Conservation (phyloP, 306 rosid species). For the Corylus avellana region DNA sequence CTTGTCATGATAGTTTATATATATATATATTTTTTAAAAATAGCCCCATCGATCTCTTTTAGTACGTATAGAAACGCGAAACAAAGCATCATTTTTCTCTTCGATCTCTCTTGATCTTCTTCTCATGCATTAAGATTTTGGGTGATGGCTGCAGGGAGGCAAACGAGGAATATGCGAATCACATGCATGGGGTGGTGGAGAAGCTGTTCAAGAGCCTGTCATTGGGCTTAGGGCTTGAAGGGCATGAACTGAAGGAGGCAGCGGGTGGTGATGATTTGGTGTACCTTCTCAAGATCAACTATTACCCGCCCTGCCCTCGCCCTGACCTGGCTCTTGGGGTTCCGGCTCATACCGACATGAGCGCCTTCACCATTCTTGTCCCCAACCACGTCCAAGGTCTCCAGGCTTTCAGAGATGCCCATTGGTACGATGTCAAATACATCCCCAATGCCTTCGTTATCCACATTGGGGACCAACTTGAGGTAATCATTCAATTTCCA, state of each 20-base stretch:
- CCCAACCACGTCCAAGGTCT: conserved; percentile 84
- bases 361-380: conserved; percentile 58
- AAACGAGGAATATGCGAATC: conserved; percentile 55
- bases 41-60: no score
- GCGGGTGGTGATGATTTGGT: conserved; percentile 58
- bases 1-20: no score
- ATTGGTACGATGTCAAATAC: conserved; percentile 69
- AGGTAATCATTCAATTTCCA: conserved; percentile 38
- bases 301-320: conserved; percentile 79
- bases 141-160: conserved; percentile 41
- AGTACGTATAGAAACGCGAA: no score
- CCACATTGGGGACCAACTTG: conserved; percentile 79
- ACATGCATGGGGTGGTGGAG: conserved; percentile 49
- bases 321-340: conserved; percentile 82
- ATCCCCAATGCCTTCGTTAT: conserved; percentile 72
- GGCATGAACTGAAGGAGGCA: conserved; percentile 47
- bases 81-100: no score
- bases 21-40: no score
- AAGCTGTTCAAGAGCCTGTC: conserved; percentile 56
- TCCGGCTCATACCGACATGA: conserved; percentile 77
- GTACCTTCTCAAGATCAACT: conserved; percentile 70
- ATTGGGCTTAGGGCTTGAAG: conserved; percentile 63
- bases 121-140: no score
- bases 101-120: no score
- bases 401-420: conserved; percentile 63